Evolutionary conservation across 495 filamentous ascomycete genomes (phyloP).

Genomic region (Stereocaulon alpinum): DNA sequence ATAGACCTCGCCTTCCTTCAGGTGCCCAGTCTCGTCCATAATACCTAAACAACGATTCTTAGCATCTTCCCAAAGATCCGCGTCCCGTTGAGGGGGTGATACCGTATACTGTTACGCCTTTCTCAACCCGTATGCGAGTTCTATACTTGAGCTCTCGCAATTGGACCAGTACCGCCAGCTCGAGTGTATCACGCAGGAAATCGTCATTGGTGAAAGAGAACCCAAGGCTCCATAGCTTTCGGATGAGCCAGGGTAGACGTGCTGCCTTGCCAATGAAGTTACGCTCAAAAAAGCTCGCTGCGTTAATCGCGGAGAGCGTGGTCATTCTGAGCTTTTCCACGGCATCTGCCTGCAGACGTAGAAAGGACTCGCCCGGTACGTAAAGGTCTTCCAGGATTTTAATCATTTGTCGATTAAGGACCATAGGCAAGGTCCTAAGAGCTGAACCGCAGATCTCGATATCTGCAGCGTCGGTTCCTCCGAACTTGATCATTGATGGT

Average conservation of each 20-base stretch:
- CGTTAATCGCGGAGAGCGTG: constrained; percentile 43
- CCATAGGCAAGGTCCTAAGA: constrained; percentile 52
- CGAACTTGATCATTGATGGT: constrained; percentile 71
- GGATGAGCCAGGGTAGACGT: constrained; percentile 48
- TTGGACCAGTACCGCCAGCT: constrained; percentile 52
- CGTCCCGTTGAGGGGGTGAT: neutral
- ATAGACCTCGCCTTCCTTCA: constrained; percentile 59
- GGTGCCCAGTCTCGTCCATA: constrained; percentile 67
- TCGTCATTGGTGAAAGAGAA: constrained; percentile 52
- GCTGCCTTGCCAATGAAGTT: constrained; percentile 45
- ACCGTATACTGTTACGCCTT: constrained; percentile 65
- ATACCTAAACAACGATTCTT: constrained; percentile 27
- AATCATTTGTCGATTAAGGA: constrained; percentile 66
- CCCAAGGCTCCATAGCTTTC: constrained; percentile 38
- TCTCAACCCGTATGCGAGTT: constrained; percentile 55
- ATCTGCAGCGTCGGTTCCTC: constrained; percentile 37
- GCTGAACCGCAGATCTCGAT: constrained; percentile 69
- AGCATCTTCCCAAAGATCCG: neutral
- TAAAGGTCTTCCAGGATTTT: constrained; percentile 72
- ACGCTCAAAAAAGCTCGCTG: constrained; percentile 49
- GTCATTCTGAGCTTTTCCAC: constrained; percentile 47
- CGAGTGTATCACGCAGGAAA: constrained; percentile 54
- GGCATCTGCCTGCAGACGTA: constrained; percentile 46
- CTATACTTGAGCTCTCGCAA: constrained; percentile 66
- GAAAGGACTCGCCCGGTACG: constrained; percentile 45